Conservation (phyloP, 371 early-diverging fungal genomes). For the Rhizopus microsporus region DNA sequence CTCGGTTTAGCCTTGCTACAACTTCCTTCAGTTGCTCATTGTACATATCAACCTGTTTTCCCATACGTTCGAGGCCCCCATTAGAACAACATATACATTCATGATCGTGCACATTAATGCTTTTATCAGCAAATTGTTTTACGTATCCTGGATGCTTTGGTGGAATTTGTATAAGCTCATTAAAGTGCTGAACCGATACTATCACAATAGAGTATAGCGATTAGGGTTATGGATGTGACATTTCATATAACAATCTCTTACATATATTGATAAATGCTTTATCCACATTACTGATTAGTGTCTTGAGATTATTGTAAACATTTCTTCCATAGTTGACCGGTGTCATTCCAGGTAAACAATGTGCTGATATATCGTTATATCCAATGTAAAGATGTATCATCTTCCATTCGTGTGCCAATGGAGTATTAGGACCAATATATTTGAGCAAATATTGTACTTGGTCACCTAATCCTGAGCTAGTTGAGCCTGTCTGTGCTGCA, state of each 20-base stretch:
- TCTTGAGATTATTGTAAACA: conserved; percentile 5
- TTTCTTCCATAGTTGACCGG: conserved; percentile 6
- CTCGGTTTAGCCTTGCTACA: background rate
- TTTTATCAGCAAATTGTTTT: conserved; percentile 25
- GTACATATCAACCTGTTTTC: conserved; percentile 1
- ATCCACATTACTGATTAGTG: conserved; percentile 8
- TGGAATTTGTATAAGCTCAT: conserved; percentile 14
- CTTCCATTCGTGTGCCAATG: conserved; percentile 30
- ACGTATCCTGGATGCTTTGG: conserved; percentile 23
- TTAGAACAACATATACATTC: conserved; percentile 37
- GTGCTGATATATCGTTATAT: conserved; percentile 30
- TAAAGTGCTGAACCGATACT: conserved; percentile 24
- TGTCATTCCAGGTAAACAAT: conserved; percentile 25
- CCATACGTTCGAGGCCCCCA: conserved; percentile 3
- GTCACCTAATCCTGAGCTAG: conserved; percentile 22
- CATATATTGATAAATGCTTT: conserved; percentile 26
- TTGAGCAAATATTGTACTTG: conserved; percentile 38
- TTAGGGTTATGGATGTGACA: conserved; percentile 2
- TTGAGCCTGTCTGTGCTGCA: conserved; percentile 44
- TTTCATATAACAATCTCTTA: conserved; percentile 10
- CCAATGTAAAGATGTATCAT: conserved; percentile 39
- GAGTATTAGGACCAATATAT: conserved; percentile 24
- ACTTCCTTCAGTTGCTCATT: conserved; percentile 1
- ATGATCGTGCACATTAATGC: conserved; percentile 20
- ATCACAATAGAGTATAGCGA: background rate